phyloP scores from a whole-genome alignment of 768 basidiomycete species.

The Coprinellus micaceus region DNA sequence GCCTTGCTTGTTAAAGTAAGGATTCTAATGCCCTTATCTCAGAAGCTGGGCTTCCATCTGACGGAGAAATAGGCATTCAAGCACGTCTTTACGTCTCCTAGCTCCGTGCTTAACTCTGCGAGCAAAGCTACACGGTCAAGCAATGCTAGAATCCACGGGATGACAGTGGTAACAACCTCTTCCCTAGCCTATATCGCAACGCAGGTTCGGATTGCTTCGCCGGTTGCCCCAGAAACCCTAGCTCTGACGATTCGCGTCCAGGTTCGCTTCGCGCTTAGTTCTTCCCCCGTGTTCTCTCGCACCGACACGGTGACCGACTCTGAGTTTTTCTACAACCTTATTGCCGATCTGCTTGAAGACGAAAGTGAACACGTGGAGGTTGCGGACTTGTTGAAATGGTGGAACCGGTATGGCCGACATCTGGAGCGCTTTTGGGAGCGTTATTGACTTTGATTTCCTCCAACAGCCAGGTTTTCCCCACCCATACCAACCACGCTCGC shows the following conservation, averaged over 20 bases:
- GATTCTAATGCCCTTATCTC: no score
- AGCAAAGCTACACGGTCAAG: slow-evolving; percentile 10
- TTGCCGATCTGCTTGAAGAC: slow-evolving; percentile 20
- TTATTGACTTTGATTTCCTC: no score
- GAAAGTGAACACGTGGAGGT: slow-evolving; percentile 17
- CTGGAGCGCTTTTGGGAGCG: no score
- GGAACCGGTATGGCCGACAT: no score
- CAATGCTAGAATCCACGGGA: slow-evolving; percentile 8
- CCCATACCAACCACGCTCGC: neutral
- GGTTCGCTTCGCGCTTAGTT: slow-evolving; percentile 16
- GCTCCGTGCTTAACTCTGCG: slow-evolving; percentile 21
- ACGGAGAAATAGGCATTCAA: slow-evolving; percentile 18
- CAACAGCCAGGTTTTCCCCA: slow-evolving; percentile 1
- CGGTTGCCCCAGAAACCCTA: neutral
- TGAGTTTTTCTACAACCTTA: slow-evolving; percentile 19
- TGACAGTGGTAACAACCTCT: slow-evolving; percentile 4
- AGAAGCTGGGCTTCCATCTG: neutral
- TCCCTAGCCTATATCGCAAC: slow-evolving; percentile 19
- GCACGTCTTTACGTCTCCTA: slow-evolving; percentile 28
- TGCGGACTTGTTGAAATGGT: slow-evolving; percentile 10
- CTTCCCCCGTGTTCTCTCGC: slow-evolving; percentile 11
- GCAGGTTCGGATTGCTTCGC: neutral
- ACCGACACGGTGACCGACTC: slow-evolving; percentile 21
- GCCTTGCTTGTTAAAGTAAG: slow-evolving; percentile 18
- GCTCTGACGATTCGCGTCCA: no score